phyloP scores from a whole-genome alignment of 495 filamentous ascomycete species.

The Penicillium malachiteum region DNA sequence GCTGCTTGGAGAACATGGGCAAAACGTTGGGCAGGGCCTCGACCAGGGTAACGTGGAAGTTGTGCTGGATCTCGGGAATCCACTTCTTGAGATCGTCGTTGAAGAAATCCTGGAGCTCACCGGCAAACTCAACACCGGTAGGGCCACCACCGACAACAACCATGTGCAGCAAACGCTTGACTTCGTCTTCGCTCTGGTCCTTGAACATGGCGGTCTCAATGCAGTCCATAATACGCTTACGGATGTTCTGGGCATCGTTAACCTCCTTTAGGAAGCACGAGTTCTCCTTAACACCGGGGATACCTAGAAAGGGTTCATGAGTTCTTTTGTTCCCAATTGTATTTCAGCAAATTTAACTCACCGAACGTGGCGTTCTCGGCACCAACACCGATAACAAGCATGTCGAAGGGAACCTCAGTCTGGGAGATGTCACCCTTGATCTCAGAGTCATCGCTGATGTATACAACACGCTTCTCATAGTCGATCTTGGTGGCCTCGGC shows the following conservation, averaged over 20 bases:
- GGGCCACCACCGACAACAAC: conserved; percentile 98
- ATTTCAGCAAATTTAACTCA: conserved; percentile 30
- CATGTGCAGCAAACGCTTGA: conserved; percentile 96
- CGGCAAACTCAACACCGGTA: conserved; percentile 97
- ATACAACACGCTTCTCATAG: conserved; percentile 80
- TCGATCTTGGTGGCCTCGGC: conserved; percentile 97
- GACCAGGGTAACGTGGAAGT: conserved; percentile 95
- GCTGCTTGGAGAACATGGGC: conserved; percentile 97
- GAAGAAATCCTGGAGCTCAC: conserved; percentile 98
- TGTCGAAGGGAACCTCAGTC: conserved; percentile 95
- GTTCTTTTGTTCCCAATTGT: neutral
- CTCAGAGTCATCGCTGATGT: conserved; percentile 89
- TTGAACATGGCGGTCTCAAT: conserved; percentile 98
- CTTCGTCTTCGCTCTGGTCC: conserved; percentile 85
- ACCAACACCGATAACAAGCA: conserved; percentile 95
- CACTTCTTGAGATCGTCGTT: conserved; percentile 96
- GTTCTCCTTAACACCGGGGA: conserved; percentile 91
- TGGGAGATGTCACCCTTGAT: conserved; percentile 79
- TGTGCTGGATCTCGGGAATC: conserved; percentile 89
- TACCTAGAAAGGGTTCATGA: conserved; percentile 50
- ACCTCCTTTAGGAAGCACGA: conserved; percentile 99
- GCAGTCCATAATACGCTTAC: conserved; percentile 99
- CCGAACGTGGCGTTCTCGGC: conserved; percentile 99
- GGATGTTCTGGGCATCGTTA: conserved; percentile 88
- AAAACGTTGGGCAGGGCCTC: conserved; percentile 98